These are phyloP conservation scores for Penicillium coprophilum DNA, from an alignment of 495 filamentous ascomycete species.

Conservation along the genomic window DNA sequence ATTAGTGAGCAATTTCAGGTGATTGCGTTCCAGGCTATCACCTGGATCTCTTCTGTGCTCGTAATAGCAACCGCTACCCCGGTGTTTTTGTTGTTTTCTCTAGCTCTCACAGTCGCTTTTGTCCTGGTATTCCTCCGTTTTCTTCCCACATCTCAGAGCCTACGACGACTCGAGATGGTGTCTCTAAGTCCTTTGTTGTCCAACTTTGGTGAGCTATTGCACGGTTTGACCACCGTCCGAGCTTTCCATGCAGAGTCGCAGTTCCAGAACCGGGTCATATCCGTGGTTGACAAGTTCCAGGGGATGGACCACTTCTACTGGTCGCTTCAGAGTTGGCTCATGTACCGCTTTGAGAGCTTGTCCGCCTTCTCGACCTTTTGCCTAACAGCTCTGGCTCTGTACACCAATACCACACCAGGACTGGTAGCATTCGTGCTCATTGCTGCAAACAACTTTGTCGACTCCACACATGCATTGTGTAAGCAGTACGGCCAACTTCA, in stretches of 20 bases:
- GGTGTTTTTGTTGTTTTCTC: slow-evolving; percentile 67
- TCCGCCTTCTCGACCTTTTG: slow-evolving; percentile 69
- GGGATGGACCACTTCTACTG: slow-evolving; percentile 95
- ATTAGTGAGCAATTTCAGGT: slow-evolving; percentile 67
- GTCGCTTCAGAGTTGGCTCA: slow-evolving; percentile 79
- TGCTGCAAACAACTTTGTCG: slow-evolving; percentile 51
- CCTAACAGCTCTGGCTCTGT: slow-evolving; percentile 68
- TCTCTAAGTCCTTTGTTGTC: slow-evolving; percentile 79
- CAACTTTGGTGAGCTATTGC: slow-evolving; percentile 77
- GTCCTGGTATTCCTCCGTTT: slow-evolving; percentile 68
- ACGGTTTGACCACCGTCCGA: slow-evolving; percentile 77
- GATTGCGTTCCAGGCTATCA: slow-evolving; percentile 62
- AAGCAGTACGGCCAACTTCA: slow-evolving; percentile 75
- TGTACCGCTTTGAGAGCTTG: slow-evolving; percentile 71
- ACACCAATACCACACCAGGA: slow-evolving; percentile 66
- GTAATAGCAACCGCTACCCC: slow-evolving; percentile 77
- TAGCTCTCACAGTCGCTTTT: slow-evolving; percentile 61
- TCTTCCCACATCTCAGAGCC: slow-evolving; percentile 76
- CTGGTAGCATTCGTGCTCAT: slow-evolving; percentile 70
- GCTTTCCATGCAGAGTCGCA: slow-evolving; percentile 69
- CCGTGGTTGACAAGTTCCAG: slow-evolving; percentile 77
- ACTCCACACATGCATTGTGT: slow-evolving; percentile 69
- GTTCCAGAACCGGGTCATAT: slow-evolving; percentile 74
- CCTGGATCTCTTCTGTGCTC: slow-evolving; percentile 67
- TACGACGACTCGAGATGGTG: slow-evolving; percentile 80